phyloP scores from a whole-genome alignment of 768 basidiomycete genomes.

The Pseudohyphozyma bogoriensis region DNA sequence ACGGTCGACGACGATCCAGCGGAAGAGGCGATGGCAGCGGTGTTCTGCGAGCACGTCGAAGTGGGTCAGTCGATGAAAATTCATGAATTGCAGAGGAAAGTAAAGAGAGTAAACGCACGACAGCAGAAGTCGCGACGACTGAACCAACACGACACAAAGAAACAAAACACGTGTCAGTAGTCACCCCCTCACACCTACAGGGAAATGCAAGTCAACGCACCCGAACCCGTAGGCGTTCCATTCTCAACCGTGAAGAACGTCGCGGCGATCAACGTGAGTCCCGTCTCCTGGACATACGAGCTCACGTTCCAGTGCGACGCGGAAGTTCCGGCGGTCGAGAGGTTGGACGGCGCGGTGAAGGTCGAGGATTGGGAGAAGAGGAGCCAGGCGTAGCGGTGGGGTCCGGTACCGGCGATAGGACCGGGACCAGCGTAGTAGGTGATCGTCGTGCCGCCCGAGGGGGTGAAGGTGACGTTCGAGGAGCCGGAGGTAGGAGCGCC shows the following conservation, averaged over 20 bases:
- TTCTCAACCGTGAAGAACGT: slow-evolving; percentile 28
- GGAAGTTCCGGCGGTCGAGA: slow-evolving; percentile 5
- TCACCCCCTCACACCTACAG: too few relatives aligned
- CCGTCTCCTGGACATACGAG: slow-evolving; percentile 14
- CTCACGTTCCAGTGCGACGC: slow-evolving; percentile 23
- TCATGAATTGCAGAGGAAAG: too few relatives aligned
- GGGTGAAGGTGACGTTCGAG: slow-evolving; percentile 13
- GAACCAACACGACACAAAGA: neutral
- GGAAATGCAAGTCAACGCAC: neutral
- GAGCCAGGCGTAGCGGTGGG: slow-evolving; percentile 29
- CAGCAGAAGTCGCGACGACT: slow-evolving; percentile 19
- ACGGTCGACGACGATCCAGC: neutral
- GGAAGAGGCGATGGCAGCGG: slow-evolving; percentile 15
- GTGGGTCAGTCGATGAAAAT: neutral
- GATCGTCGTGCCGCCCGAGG: slow-evolving; percentile 13
- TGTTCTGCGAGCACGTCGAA: slow-evolving; percentile 15
- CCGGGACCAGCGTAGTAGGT: slow-evolving; percentile 11
- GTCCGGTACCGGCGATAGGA: slow-evolving; percentile 14
- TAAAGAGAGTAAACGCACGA: neutral
- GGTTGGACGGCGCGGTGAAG: slow-evolving; percentile 28
- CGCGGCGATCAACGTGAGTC: slow-evolving; percentile 24
- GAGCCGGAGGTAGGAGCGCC: slow-evolving; percentile 4
- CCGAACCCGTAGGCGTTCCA: too few relatives aligned
- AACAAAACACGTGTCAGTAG: neutral
- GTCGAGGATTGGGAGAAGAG: slow-evolving; percentile 23